Percentiles rank a stretch among this genome's conserved stretches.
phyloP scores from a whole-genome alignment of 1,284 basidiomycete genomes.

The Sanghuangporus sanghuang region DNA sequence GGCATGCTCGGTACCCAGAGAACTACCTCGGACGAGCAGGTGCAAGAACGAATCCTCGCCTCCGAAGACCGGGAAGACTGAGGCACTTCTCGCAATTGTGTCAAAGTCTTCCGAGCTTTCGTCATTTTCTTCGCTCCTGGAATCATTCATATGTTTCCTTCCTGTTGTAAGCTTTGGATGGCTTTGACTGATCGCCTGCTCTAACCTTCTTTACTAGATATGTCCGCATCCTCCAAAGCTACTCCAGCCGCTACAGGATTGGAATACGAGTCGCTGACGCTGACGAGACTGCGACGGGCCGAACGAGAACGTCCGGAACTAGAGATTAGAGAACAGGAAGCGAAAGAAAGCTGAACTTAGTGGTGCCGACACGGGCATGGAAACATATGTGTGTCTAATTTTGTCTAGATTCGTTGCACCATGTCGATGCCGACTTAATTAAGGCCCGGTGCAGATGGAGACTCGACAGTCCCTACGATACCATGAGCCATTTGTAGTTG shows the following conservation, averaged over 20 bases:
- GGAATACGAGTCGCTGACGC: slow-evolving; percentile 77
- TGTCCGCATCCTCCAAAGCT: slow-evolving; percentile 25
- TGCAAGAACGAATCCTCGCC: neutral
- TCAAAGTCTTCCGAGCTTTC: slow-evolving; percentile 22
- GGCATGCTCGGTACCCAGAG: slow-evolving; percentile 49
- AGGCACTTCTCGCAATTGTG: neutral
- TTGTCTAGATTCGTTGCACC: too few relatives aligned
- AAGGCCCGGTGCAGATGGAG: too few relatives aligned
- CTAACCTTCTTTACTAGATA: slow-evolving; percentile 24
- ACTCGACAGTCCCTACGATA: too few relatives aligned
- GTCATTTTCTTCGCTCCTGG: slow-evolving; percentile 50
- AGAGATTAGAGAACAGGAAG: slow-evolving; percentile 58
- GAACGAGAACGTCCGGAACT: slow-evolving; percentile 71
- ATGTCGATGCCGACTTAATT: too few relatives aligned
- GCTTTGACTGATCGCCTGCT: neutral
- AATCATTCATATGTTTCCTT: slow-evolving; percentile 44
- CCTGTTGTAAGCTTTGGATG: neutral
- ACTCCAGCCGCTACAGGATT: slow-evolving; percentile 36
- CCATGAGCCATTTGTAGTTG: too few relatives aligned
- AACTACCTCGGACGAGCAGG: neutral
- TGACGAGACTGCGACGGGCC: slow-evolving; percentile 77
- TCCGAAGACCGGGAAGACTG: neutral
- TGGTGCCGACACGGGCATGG: too few relatives aligned
- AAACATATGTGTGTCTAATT: too few relatives aligned
- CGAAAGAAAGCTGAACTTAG: slow-evolving; percentile 17